Conservation (phyloP, 768 basidiomycete genomes). For the Leucosporidium yakuticum region DNA sequence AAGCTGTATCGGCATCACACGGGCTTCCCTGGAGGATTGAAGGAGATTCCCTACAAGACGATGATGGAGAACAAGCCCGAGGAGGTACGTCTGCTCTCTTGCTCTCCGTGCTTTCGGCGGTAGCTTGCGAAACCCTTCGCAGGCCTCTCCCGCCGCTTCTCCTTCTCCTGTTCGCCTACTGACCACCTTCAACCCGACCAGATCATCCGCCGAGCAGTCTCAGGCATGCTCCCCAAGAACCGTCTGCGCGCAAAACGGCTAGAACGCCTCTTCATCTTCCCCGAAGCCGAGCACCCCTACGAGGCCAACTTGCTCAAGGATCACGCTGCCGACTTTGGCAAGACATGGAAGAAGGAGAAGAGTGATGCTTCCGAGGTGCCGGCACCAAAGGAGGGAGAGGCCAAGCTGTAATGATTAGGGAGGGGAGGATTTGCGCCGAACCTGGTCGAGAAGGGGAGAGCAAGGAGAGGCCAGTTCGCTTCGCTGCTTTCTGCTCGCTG, state of each 20-base stretch:
- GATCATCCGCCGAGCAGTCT: slow-evolving; percentile 93
- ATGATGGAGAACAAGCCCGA: slow-evolving; percentile 84
- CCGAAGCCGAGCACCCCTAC: slow-evolving; percentile 60
- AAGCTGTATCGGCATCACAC: slow-evolving; percentile 82
- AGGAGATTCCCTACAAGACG: slow-evolving; percentile 75
- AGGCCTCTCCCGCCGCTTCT: background rate
- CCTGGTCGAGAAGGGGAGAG: too few relatives aligned
- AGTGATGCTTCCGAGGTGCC: too few relatives aligned
- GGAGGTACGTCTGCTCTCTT: slow-evolving; percentile 52
- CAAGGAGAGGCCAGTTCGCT: too few relatives aligned
- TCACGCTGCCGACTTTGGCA: slow-evolving; percentile 48
- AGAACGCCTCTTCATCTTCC: slow-evolving; percentile 81
- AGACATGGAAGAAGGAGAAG: slow-evolving; percentile 21
- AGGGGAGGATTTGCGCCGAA: too few relatives aligned
- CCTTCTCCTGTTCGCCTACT: background rate
- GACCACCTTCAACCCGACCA: slow-evolving; percentile 41
- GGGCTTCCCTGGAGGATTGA: slow-evolving; percentile 87
- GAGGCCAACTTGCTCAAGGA: slow-evolving; percentile 69
- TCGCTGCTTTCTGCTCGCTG: slow-evolving; percentile 1
- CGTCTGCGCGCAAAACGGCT: slow-evolving; percentile 82
- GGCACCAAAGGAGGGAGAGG: too few relatives aligned
- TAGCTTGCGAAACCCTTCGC: background rate
- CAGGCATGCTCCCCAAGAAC: slow-evolving; percentile 99
- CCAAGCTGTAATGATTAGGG: too few relatives aligned
- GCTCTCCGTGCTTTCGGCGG: background rate